Evolutionary conservation across 2,329 filamentous ascomycete genomes (phyloP), one percentile per base, ranked within the genome.

Genomic region (Arthrobotrys conoides): DNA sequence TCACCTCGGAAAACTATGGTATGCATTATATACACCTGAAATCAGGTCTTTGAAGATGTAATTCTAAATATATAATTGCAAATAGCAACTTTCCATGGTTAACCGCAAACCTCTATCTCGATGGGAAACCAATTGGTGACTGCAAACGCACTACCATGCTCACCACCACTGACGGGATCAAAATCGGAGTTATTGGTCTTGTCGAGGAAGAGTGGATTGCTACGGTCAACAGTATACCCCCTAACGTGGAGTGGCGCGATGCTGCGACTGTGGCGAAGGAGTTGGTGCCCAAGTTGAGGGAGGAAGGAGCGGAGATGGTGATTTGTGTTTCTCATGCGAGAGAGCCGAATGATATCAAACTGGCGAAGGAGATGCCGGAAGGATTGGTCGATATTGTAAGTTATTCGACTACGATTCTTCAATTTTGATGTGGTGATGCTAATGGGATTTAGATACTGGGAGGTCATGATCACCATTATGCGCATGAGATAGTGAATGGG

Each of bases 71-170:
- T 18, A n/a, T 41, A 3, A 6, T 24, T 10, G 18, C 12, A 3
- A 44, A 93, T 83, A 96, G 93, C 85, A 88, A 88, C 22, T 97
- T 97, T 81, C 94, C 94, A 2, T 97, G 94, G 94, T 88, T 97
- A 0, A 91, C 97, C 8, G 87, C 96, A 27, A 94, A 97, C 84
- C 93, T 92, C 0, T 92, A 91, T 0, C 87, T 97, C 10, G 94
- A 94, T 38, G 70, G 63, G 44, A 88, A 92, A 0, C 86, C 89
- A 64, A 89, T 97, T 33, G 94, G 91, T 14, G 90, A 93, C 81
- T 92, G 92, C 70, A 87, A 89, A 81, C 90, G 90, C 83, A 96
- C 92, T 0, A 87, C 90, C 79, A 92, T 97, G 86, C 85, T 97
- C 71, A 93, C 91, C 1, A 87, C 92, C 0, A 93, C 92, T 10